Base-by-base conservation (phyloP, 371 early-diverging fungal species). In the Apophysomyces sp. region DNA sequence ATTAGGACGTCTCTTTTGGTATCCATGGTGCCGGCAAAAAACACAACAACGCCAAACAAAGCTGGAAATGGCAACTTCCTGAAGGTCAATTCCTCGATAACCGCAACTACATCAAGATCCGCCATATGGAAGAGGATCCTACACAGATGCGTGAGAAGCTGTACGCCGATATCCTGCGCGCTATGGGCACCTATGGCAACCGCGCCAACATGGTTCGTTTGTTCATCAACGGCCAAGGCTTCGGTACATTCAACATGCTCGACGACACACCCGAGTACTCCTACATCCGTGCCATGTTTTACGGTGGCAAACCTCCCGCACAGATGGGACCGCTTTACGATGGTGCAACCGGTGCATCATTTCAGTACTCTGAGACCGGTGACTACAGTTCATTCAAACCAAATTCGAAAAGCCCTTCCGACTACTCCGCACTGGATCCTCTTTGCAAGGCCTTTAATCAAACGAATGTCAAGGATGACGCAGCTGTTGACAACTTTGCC, bases 131-230 rank as follows among this genome's bases (percentile, higher is more conserved):
- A 63, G 81, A 81, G 63, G 85, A 85, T 40, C 85, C 85, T 28
- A 85, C 85, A 9, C 85, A 85, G 65, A 80, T 85, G 69, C 83
- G 85, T 51, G 85, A 85, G 58, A 85, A 85, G 67, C 66, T 81
- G 2, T 85, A 81, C 63, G 80, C 85, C 7, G 85, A 85, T 54
- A 66, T 73, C 56, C 60, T 77, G 6, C 73, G 77, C 44, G 80
- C 85, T 28, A 71, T 85, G 72, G 85, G 85, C 9, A 75, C 76
- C 34, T 80, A 80, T 63, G 78, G 67, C 40, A 81, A 81, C 44
- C 74, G 78, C 53, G 82, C 85, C 34, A 82, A 77, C 60, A 80
- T 77, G 69, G 69, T 78, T 27, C 83, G 85, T 21, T 57, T 80
- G 52, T 85, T 67, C 65, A 81, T 85, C 62, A 82, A 85, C 61